These are phyloP conservation scores for Arachis hypogaea DNA, from an alignment of 306 rosid species.

Conservation along the genomic window DNA sequence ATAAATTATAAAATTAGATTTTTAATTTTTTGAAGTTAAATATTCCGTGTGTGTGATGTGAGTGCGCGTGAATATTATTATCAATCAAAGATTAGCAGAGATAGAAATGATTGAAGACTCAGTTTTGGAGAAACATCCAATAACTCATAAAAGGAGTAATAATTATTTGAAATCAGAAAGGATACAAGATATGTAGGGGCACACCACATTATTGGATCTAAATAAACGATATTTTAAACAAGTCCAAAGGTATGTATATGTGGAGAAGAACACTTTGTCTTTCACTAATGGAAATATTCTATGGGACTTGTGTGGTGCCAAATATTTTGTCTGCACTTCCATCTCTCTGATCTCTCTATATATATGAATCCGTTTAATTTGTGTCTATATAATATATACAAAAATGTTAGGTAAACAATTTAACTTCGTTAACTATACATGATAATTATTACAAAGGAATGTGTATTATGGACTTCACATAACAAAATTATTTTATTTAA, in stretches of 20 bases:
- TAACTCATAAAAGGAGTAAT: neutral
- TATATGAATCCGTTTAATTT: conserved; percentile 9
- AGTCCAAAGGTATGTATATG: conserved; percentile 25
- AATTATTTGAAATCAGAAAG: conserved; percentile 22
- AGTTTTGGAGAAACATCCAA: neutral
- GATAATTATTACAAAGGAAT: no score
- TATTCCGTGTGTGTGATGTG: no score
- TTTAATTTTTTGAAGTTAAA: no score
- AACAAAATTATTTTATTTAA: no score
- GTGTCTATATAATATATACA: neutral
- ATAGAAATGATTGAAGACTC: no score
- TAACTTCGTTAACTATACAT: no score
- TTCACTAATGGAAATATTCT: conserved; percentile 35
- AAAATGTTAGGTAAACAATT: no score
- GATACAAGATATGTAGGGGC: conserved; percentile 17
- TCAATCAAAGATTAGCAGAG: no score
- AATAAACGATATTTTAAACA: conserved; percentile 49
- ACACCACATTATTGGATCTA: conserved; percentile 3
- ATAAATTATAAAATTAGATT: no score
- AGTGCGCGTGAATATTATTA: no score
- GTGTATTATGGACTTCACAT: no score
- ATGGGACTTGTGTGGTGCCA: conserved; percentile 46
- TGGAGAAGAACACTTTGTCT: conserved; percentile 65
- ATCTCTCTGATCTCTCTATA: neutral
- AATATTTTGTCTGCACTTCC: conserved; percentile 46